phyloP scores from a whole-genome alignment of 31 red algal genomes.

The Asparagopsis taxiformis region DNA sequence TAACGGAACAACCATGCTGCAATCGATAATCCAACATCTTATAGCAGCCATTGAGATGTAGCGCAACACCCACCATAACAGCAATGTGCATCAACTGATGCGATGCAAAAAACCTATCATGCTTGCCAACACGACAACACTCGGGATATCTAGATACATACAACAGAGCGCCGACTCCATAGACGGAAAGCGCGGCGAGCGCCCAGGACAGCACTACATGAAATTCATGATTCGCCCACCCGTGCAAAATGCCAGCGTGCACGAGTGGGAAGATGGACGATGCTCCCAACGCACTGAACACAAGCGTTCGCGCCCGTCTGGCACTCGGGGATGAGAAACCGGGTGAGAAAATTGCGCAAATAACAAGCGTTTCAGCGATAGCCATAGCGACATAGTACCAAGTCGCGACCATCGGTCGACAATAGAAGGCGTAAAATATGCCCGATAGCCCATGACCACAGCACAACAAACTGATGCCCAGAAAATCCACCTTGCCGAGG shows the following conservation, averaged over 20 bases:
- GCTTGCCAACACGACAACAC: slow-evolving; percentile 53
- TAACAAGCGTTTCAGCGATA: slow-evolving; percentile 16
- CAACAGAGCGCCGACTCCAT: slow-evolving; percentile 59
- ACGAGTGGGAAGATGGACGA: slow-evolving; percentile 35
- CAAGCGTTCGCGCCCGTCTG: slow-evolving; percentile 33
- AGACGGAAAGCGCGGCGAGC: slow-evolving; percentile 14
- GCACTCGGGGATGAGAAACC: slow-evolving; percentile 28
- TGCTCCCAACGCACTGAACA: slow-evolving; percentile 41
- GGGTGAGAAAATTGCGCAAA: slow-evolving; percentile 52
- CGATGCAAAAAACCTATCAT: slow-evolving; percentile 53
- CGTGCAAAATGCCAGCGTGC: slow-evolving; percentile 40
- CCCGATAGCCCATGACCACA: slow-evolving; percentile 49
- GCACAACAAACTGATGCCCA: slow-evolving; percentile 65
- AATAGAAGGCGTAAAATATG: slow-evolving; percentile 65
- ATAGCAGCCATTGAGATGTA: slow-evolving; percentile 55
- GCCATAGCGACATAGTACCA: slow-evolving; percentile 21
- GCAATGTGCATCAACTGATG: slow-evolving; percentile 79
- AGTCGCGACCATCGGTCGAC: slow-evolving; percentile 30
- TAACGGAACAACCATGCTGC: slow-evolving; percentile 34
- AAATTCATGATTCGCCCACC: slow-evolving; percentile 27
- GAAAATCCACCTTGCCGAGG: slow-evolving; percentile 60
- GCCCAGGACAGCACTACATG: slow-evolving; percentile 10
- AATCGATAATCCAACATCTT: slow-evolving; percentile 39
- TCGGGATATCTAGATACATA: slow-evolving; percentile 68
- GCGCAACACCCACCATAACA: slow-evolving; percentile 41